Percentiles rank a stretch among this genome's conserved stretches.
Conservation (phyloP, 768 basidiomycete species). For the Mycena chlorophos region DNA sequence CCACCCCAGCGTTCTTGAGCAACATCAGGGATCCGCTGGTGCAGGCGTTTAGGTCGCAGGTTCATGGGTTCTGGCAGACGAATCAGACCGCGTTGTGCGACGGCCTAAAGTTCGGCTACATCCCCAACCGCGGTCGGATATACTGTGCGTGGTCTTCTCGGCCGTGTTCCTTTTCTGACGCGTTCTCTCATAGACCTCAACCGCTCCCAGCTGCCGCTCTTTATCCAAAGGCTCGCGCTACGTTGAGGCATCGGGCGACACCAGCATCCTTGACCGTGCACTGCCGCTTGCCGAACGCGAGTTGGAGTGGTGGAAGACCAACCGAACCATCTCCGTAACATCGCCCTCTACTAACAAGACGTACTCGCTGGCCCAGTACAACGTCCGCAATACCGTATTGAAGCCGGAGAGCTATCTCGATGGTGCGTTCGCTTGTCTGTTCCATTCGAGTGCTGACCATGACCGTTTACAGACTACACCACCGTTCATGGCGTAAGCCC, state of each 20-base stretch:
- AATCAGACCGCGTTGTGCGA: conserved; percentile 63
- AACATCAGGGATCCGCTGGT: conserved; percentile 71
- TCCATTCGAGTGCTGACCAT: not conserved
- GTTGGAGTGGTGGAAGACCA: conserved; percentile 77
- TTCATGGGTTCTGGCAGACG: conserved; percentile 85
- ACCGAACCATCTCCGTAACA: conserved; percentile 66
- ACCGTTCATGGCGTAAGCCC: conserved; percentile 69
- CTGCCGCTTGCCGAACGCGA: conserved; percentile 89
- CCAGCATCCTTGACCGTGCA: conserved; percentile 70
- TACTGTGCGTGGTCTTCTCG: conserved; percentile 56
- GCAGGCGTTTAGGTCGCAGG: conserved; percentile 72
- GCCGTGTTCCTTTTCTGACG: not conserved
- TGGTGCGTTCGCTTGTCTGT: too few relatives aligned
- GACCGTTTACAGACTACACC: conserved; percentile 75
- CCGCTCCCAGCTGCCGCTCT: conserved; percentile 91
- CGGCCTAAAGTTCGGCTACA: conserved; percentile 70
- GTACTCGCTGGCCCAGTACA: conserved; percentile 68
- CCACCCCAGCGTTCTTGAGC: conserved; percentile 64
- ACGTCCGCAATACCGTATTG: conserved; percentile 81
- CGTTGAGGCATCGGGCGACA: conserved; percentile 69
- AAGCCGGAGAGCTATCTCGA: conserved; percentile 81
- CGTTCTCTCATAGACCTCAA: conserved; percentile 70
- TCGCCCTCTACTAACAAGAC: conserved; percentile 71
- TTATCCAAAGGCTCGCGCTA: conserved; percentile 94
- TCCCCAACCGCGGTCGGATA: conserved; percentile 91